Evolutionary conservation across 2,329 filamentous ascomycete species (phyloP).

Genomic region (Penicillium sp.): DNA sequence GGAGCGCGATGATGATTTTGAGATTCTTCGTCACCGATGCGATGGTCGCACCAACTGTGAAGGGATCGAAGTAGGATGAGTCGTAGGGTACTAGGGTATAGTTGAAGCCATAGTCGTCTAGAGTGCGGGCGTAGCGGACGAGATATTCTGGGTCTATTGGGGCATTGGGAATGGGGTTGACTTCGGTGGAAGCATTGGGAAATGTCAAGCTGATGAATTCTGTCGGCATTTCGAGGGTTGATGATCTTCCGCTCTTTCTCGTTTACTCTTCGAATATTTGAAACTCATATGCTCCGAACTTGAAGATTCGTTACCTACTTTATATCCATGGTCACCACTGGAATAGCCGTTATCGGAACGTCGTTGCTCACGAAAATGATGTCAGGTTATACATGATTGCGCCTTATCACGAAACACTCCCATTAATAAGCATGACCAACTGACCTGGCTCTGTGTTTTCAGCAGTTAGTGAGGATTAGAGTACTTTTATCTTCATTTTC

Average conservation of each 20-base stretch:
- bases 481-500: not conserved
- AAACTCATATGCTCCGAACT: not conserved
- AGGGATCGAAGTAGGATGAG: constrained; percentile 59
- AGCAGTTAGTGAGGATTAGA: too few relatives aligned
- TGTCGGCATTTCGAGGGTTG: constrained; percentile 29
- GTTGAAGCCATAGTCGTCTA: constrained; percentile 60
- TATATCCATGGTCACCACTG: not conserved
- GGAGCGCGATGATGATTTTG: constrained; percentile 63
- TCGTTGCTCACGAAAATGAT: not conserved
- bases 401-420: constrained; percentile 6
- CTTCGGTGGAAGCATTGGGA: constrained; percentile 59
- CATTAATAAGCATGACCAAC: not conserved
- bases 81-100: constrained; percentile 64
- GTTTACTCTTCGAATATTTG: not conserved
- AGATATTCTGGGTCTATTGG: constrained; percentile 47
- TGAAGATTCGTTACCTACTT: not conserved
- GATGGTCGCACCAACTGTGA: constrained; percentile 62
- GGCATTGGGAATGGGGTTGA: constrained; percentile 56
- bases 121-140: constrained; percentile 20
- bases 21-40: constrained; percentile 59
- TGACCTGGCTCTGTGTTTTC: not conserved
- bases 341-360: not conserved
- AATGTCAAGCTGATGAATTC: constrained; percentile 64
- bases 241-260: not conserved
- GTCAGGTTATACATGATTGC: constrained; percentile 8